A percentile compares a stretch with the other conserved stretches of the same genome.
Evolutionary conservation across 2,329 filamentous ascomycete genomes (phyloP).

Genomic region (Claviceps humidiphila): DNA sequence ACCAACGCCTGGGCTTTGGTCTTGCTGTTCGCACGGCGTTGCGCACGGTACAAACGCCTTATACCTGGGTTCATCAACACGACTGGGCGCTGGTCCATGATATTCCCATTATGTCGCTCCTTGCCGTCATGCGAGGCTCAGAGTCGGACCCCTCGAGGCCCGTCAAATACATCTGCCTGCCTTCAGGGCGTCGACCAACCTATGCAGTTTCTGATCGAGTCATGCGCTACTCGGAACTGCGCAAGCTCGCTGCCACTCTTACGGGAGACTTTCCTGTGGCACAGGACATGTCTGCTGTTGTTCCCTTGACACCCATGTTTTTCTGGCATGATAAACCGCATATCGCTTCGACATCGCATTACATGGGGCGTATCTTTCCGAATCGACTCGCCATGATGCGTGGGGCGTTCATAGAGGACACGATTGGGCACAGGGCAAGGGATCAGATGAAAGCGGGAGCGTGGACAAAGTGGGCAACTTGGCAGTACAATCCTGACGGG

Average conservation of each 20-base stretch:
- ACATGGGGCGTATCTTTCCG: constrained; percentile 35
- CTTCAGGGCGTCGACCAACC: constrained; percentile 36
- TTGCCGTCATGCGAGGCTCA: constrained; percentile 30
- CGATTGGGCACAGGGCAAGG: constrained; percentile 39
- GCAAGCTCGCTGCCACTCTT: constrained; percentile 26
- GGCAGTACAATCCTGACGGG: constrained; percentile 39
- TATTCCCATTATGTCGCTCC: constrained; percentile 29
- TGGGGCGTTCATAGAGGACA: constrained; percentile 44
- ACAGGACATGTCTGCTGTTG: constrained; percentile 12
- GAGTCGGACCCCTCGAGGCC: background rate
- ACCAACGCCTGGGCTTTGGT: constrained; percentile 38
- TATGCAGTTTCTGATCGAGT: constrained; percentile 37
- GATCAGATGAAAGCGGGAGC: constrained; percentile 40
- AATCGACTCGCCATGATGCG: constrained; percentile 34
- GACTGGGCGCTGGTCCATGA: constrained; percentile 37
- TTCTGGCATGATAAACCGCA: constrained; percentile 49
- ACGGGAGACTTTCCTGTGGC: constrained; percentile 24
- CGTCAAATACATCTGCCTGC: constrained; percentile 40
- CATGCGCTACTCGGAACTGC: constrained; percentile 26
- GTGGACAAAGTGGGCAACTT: constrained; percentile 40
- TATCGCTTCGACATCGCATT: constrained; percentile 34
- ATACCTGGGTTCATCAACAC: constrained; percentile 45
- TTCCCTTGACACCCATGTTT: constrained; percentile 39
- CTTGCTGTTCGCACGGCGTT: constrained; percentile 40
- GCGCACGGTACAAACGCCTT: constrained; percentile 31